Evolutionary conservation across 2,329 filamentous ascomycete species (phyloP), one percentile per base, ranked within the genome.

Genomic region (Cladosporium colombiae): DNA sequence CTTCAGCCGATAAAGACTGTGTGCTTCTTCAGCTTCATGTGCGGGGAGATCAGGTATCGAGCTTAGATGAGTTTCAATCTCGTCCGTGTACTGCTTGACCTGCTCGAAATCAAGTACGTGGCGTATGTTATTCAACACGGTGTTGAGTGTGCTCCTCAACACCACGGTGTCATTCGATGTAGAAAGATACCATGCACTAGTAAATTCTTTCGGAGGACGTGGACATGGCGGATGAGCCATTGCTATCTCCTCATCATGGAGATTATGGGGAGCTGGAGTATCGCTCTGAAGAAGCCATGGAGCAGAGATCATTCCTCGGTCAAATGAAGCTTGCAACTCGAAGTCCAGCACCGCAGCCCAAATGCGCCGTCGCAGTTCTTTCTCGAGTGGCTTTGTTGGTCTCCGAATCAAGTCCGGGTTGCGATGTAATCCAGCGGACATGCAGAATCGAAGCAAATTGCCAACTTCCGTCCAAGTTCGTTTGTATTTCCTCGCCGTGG

Each of bases 321-420:
- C 84, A 16, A 87, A 75, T 0, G 84, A 83, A 0, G 83, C 79
- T 69, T 87, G 84, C 2, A 86, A 72, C 64, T 88, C 85, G 29
- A 87, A 74, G 69, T 88, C 85, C 11, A 84, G 74, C 11, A 86
- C 83, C 1, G 85, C 86, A 1, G 78, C 79, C 86, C 86, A 88
- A 2, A 88, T 75, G 52, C 85, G 79, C 62, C 83, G 79, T 61
- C 85, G 81, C 81, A 85, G 82, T 66, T 85, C 82, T 62, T 82
- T 80, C 49, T 85, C 81, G 33, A 83, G 82, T 2, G 77, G 73
- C 3, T 75, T 76, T 11, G 79, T 76, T 29, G 71, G 70, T 65
- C 77, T 72, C 65, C 76, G 68, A 68, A 78, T 66, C 70, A 78
- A 68, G 5, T 74, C 75, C 0, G 82, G 80, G 57, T 84, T 79